Evolutionary conservation across 306 rosid species (phyloP).

Genomic region (Lupinus albus): DNA sequence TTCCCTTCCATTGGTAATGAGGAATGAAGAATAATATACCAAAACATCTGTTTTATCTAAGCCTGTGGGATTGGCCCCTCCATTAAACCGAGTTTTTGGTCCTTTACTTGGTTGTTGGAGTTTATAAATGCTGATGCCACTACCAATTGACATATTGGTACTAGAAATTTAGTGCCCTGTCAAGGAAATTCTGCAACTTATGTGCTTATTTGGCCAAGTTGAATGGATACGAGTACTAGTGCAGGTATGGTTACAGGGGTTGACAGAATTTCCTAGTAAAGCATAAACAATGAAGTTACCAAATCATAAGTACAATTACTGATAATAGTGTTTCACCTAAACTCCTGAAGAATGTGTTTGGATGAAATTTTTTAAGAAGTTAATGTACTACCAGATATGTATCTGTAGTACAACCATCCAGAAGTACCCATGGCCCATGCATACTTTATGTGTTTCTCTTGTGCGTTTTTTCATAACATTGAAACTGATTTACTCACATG

Average conservation of each 20-base stretch:
- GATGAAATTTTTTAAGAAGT: too few relatives aligned
- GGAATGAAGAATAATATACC: background rate
- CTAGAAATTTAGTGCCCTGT: background rate
- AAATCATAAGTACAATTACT: background rate
- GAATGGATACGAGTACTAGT: background rate
- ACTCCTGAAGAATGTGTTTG: too few relatives aligned
- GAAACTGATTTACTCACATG: slow-evolving; percentile 4
- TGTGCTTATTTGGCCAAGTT: background rate
- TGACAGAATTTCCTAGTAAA: background rate
- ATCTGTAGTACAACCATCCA: background rate
- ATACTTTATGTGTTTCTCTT: background rate
- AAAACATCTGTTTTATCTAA: background rate
- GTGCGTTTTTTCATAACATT: background rate
- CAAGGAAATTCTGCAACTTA: background rate
- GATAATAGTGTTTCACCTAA: background rate
- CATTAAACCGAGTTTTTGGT: background rate
- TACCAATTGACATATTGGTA: slow-evolving; percentile 1
- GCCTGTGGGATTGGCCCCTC: background rate
- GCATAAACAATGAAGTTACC: background rate
- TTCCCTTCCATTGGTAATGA: background rate
- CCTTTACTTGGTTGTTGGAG: slow-evolving; percentile 3
- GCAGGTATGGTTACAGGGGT: background rate
- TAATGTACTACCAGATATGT: background rate
- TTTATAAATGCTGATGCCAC: slow-evolving; percentile 26
- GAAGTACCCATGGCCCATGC: background rate